Percentiles rank a stretch among this genome's conserved stretches.
Conservation (phyloP, 2,329 filamentous ascomycete genomes). For the Pezicula carpinea region DNA sequence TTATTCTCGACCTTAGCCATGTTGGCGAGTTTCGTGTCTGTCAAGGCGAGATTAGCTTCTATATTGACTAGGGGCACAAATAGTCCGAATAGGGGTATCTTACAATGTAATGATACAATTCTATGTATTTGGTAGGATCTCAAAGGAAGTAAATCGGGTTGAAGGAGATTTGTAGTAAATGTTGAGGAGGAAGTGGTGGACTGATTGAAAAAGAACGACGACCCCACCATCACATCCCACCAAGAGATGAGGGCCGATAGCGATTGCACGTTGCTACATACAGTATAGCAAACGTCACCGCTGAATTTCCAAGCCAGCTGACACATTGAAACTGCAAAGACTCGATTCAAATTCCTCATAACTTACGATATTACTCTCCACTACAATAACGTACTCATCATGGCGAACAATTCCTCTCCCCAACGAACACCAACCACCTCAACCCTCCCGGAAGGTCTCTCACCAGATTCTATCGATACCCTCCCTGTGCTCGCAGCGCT, state of each 20-base stretch:
- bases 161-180: too few species aligned
- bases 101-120: background rate
- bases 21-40: slow-evolving; percentile 27
- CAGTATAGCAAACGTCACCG: background rate
- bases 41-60: background rate
- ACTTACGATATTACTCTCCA: background rate
- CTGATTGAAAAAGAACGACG: too few species aligned
- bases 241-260: too few species aligned
- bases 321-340: background rate
- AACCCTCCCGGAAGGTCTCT: slow-evolving; percentile 55
- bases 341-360: background rate
- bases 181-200: too few species aligned
- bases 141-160: too few species aligned
- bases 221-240: too few species aligned
- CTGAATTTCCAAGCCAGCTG: background rate
- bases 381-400: slow-evolving; percentile 9
- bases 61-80: background rate
- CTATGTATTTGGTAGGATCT: too few species aligned
- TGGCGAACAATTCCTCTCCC: slow-evolving; percentile 16
- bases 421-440: slow-evolving; percentile 30
- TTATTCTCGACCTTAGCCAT: slow-evolving; percentile 68
- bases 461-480: slow-evolving; percentile 80
- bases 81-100: background rate
- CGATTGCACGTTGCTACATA: too few species aligned
- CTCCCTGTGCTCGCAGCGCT: slow-evolving; percentile 77